Conservation (phyloP, 345 rosid genomes). For the Geranium rotundifolium region DNA sequence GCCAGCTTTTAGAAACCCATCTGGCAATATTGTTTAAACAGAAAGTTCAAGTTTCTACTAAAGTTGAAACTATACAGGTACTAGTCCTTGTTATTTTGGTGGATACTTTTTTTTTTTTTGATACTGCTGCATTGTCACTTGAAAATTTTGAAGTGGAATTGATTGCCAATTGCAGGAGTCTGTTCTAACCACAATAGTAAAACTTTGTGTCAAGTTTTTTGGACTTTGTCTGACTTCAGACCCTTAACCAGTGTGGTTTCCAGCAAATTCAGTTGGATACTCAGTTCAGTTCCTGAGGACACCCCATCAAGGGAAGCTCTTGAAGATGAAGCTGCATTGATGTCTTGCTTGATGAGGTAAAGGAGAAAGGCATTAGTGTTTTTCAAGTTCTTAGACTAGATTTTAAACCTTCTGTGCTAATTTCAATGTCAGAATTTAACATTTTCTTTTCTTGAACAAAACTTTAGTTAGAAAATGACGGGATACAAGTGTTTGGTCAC, state of each 20-base stretch:
- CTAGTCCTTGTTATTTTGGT: constrained; percentile 1
- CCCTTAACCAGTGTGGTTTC: constrained; percentile 89
- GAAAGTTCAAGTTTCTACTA: constrained; percentile 91
- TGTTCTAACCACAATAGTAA: constrained; percentile 55
- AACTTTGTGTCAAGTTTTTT: constrained; percentile 82
- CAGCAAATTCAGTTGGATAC: constrained; percentile 96
- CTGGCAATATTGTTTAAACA: constrained; percentile 97
- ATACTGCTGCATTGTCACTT: background rate
- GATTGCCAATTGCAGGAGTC: constrained; percentile 51
- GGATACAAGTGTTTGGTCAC: too few relatives aligned
- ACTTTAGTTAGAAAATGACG: too few relatives aligned
- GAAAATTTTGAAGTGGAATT: background rate
- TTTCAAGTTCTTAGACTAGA: constrained; percentile 1
- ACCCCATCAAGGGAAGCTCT: constrained; percentile 48
- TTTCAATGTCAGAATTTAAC: too few relatives aligned
- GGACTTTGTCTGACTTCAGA: constrained; percentile 88
- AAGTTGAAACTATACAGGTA: constrained; percentile 92
- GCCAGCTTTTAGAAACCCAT: constrained; percentile 97
- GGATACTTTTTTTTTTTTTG: constrained; percentile 1
- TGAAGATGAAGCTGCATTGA: constrained; percentile 88
- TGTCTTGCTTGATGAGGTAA: constrained; percentile 94
- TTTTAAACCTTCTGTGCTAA: background rate
- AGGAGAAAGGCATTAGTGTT: background rate
- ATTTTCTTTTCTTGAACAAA: too few relatives aligned
- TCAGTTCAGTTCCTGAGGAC: constrained; percentile 80